A percentile compares a stretch with the other conserved stretches of the same genome.
phyloP scores from a whole-genome alignment of 345 rosid genomes.

The Brassica cretica region DNA sequence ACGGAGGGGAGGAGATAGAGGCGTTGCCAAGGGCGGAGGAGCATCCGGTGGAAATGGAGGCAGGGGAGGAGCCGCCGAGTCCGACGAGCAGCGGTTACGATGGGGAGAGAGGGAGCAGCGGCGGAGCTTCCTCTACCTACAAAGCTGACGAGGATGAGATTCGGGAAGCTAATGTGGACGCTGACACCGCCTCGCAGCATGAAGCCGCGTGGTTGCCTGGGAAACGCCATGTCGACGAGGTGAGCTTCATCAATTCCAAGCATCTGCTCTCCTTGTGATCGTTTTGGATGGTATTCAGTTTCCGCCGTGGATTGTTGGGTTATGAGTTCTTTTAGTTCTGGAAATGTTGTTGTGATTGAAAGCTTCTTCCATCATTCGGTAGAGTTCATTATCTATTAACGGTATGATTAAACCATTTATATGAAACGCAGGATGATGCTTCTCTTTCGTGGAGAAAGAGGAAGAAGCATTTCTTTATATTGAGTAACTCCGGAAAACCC shows the following conservation, averaged over 20 bases:
- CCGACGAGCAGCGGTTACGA: slow-evolving; percentile 96
- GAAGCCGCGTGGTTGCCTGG: slow-evolving; percentile 68
- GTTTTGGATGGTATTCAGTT: too few relatives aligned
- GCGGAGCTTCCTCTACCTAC: slow-evolving; percentile 52
- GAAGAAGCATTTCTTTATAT: slow-evolving; percentile 94
- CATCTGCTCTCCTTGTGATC: background rate
- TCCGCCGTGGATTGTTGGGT: background rate
- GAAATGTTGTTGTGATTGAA: background rate
- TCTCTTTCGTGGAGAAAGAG: slow-evolving; percentile 97
- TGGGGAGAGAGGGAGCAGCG: slow-evolving; percentile 90
- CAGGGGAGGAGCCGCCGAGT: slow-evolving; percentile 55
- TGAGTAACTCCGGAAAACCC: slow-evolving; percentile 98
- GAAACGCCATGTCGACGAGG: slow-evolving; percentile 90
- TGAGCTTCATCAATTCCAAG: background rate
- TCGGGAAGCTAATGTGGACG: slow-evolving; percentile 48
- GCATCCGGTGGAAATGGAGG: slow-evolving; percentile 63
- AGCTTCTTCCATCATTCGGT: background rate
- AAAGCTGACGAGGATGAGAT: slow-evolving; percentile 60
- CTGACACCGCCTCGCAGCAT: slow-evolving; percentile 47
- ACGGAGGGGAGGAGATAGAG: slow-evolving; percentile 39
- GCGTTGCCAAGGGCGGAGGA: slow-evolving; percentile 47
- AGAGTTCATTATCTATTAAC: background rate
- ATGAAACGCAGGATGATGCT: slow-evolving; percentile 94
- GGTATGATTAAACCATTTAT: slow-evolving; percentile 9
- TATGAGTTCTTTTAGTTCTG: background rate